These are phyloP conservation scores for Blastomyces percursus DNA, from an alignment of 2,329 filamentous ascomycete genomes.

Conservation along the genomic window DNA sequence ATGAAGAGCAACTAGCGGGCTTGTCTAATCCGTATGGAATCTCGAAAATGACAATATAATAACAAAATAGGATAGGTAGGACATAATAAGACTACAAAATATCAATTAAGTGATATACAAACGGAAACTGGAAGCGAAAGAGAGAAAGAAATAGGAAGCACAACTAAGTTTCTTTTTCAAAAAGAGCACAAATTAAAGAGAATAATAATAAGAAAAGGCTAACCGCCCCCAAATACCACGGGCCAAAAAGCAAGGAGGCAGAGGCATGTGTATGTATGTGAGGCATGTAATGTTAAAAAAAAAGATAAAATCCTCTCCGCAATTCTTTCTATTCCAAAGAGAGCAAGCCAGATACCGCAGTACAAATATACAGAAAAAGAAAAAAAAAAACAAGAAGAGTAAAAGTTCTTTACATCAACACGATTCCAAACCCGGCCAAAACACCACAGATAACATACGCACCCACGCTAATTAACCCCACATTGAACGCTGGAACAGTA, in stretches of 20 bases:
- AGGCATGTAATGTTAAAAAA: background rate
- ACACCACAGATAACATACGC: conserved; percentile 36
- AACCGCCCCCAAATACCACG: background rate
- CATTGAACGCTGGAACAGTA: conserved; percentile 24
- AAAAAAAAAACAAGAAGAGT: background rate
- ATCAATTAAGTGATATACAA: background rate
- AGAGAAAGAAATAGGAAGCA: background rate
- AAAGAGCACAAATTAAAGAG: too few relatives aligned
- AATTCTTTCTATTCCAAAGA: background rate
- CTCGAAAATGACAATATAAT: too few relatives aligned
- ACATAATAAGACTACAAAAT: background rate
- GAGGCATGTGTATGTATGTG: too few relatives aligned
- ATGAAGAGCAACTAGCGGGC: too few relatives aligned
- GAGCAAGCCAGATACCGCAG: background rate
- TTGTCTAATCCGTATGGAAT: too few relatives aligned
- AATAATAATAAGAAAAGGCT: background rate
- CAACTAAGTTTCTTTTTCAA: background rate
- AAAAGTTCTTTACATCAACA: conserved; percentile 32
- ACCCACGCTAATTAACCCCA: conserved; percentile 33
- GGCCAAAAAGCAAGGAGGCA: background rate
- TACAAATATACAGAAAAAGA: background rate
- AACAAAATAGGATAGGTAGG: background rate
- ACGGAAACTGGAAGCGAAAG: background rate
- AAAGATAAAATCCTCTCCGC: background rate
- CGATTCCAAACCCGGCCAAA: conserved; percentile 37